Conservation (phyloP, 805 yeast genomes). For the Ogataea saltuana region DNA sequence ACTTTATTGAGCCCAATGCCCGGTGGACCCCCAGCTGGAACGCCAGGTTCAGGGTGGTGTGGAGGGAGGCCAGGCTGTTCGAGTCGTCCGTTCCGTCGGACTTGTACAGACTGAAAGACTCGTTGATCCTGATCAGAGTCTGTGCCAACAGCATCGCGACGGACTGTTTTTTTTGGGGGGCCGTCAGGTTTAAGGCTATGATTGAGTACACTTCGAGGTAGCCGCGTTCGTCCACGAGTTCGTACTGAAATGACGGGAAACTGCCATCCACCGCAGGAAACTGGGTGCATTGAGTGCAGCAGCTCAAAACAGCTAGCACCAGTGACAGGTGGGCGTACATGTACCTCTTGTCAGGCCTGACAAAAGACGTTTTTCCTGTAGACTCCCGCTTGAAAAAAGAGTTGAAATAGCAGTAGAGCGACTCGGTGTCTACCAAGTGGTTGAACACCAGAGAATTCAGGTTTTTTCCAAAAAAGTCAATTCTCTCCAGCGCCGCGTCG, state of each 20-base stretch:
- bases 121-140: conserved; percentile 10
- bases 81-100: conserved; percentile 24
- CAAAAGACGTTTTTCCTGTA: conserved; percentile 7
- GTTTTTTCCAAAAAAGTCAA: conserved; percentile 20
- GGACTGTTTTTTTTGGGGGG: conserved; percentile 19
- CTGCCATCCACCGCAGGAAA: not conserved
- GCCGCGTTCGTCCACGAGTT: conserved; percentile 3
- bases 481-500: conserved; percentile 26
- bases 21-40: conserved; percentile 27
- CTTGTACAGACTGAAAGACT: conserved; percentile 8
- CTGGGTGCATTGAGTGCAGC: conserved; percentile 9
- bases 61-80: conserved; percentile 14
- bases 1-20: conserved; percentile 12
- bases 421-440: conserved; percentile 16
- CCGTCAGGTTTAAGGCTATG: conserved; percentile 13
- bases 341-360: conserved; percentile 11
- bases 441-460: conserved; percentile 17
- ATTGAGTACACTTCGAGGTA: conserved; percentile 8
- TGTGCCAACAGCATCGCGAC: conserved; percentile 19
- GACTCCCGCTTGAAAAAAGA: conserved; percentile 11
- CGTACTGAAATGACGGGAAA: conserved; percentile 4
- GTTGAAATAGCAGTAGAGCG: conserved; percentile 11
- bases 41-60: conserved; percentile 15
- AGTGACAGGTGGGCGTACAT: conserved; percentile 21
- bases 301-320: conserved; percentile 18